Base-by-base conservation (phyloP, 2,329 filamentous ascomycete genomes). In the Thielaviopsis punctulata region DNA sequence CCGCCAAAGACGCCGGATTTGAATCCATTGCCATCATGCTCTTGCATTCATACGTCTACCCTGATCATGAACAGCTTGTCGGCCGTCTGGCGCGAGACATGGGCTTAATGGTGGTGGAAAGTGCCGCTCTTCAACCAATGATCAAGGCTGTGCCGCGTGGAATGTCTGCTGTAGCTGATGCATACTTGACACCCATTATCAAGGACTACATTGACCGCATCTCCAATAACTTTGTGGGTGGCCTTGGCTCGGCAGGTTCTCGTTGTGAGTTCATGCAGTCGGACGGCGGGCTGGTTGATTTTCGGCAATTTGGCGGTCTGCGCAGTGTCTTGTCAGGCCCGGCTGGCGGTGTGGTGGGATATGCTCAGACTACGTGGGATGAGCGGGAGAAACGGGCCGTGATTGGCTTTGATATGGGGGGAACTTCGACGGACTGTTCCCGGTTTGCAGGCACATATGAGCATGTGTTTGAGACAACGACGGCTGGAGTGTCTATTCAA, bases 211-310 rank as follows among this genome's bases (percentile, higher is more conserved):
- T 69, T 41, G 52, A 60, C 1, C 66, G 66, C 15, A 67, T 70
- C 19, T 60, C 64, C 22, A 63, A 62, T 2, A 66, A 61, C 0
- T 95, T 95, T 58, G 76, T 79, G 54, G 87, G 88, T 9, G 85
- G 86, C 0, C 69, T 95, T 0, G 87, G 87, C 2, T 82, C 92
- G 4, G 80, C 82, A 63, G 86, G 87, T 2, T 85, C 86, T 3
- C 73, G 89, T 57, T 95, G 89, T 67, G 88, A 95, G 63, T 95
- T 95, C 59, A 95, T 95, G 88, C 87, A 95, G 64, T 88, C 83
- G 9, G 86, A 93, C 57, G 86, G 86, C 21, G 79, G 79, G 0
- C 63, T 82, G 1, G 77, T 82, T 0, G 84, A 88, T 57, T 83
- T 88, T 0, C 80, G 85, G 52, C 81, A 78, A 58, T 94, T 95